A percentile compares a stretch with the other conserved stretches of the same genome.
Conservation (phyloP, 2,329 filamentous ascomycete genomes). For the Arachnopeziza araneosa region DNA sequence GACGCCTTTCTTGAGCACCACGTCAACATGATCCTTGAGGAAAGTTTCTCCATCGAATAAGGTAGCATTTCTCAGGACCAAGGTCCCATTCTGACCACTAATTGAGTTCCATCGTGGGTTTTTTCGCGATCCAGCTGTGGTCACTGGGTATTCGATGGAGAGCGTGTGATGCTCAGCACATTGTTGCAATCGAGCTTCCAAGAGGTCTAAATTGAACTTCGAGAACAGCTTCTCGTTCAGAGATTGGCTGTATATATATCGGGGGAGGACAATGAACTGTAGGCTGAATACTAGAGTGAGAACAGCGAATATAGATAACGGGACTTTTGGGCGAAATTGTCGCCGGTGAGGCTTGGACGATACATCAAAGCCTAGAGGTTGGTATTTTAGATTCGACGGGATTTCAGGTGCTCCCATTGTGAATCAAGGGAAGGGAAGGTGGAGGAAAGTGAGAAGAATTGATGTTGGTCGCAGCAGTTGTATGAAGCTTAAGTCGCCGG, state of each 20-base stretch:
- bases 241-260: constrained; percentile 17
- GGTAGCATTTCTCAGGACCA: constrained; percentile 37
- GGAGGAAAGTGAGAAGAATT: neutral
- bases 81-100: constrained; percentile 34
- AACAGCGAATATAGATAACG: constrained; percentile 18
- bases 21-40: constrained; percentile 31
- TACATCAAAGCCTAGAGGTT: neutral
- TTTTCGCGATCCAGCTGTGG: constrained; percentile 16
- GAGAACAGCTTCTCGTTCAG: constrained; percentile 16
- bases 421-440: neutral
- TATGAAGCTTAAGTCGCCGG: no score
- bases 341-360: neutral
- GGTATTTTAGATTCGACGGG: neutral
- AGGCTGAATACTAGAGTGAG: constrained; percentile 17
- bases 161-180: constrained; percentile 24
- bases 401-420: neutral
- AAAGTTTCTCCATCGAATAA: constrained; percentile 39
- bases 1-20: constrained; percentile 36
- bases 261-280: constrained; percentile 24
- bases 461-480: neutral
- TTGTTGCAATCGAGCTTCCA: constrained; percentile 22
- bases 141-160: constrained; percentile 22
- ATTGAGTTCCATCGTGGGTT: constrained; percentile 38
- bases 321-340: constrained; percentile 15
- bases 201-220: constrained; percentile 16